phyloP scores from a whole-genome alignment of 768 basidiomycete genomes.

The Trichaptum fuscoviolaceum region DNA sequence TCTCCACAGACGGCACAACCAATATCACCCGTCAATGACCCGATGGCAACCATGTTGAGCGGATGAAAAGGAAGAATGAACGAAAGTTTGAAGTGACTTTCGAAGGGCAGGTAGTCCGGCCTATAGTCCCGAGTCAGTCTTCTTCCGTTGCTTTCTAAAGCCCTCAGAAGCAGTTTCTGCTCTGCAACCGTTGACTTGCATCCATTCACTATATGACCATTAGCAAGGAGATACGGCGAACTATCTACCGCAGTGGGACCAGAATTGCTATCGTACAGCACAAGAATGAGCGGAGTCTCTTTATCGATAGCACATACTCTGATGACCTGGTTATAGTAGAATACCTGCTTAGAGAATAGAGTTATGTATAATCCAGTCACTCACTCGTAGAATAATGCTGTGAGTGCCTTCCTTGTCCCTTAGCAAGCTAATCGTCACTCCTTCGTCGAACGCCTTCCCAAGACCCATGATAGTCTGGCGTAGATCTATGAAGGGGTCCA shows the following conservation, averaged over 20 bases:
- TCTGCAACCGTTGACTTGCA: background rate
- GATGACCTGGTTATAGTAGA: background rate
- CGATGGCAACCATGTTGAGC: slow-evolving; percentile 30
- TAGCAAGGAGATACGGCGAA: background rate
- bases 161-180: slow-evolving; percentile 23
- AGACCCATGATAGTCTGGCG: background rate
- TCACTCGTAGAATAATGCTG: background rate
- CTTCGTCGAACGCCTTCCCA: background rate
- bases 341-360: background rate
- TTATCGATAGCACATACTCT: background rate
- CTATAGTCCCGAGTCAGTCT: background rate
- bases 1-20: slow-evolving; percentile 39
- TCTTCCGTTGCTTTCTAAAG: slow-evolving; percentile 17
- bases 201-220: background rate
- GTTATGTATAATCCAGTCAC: background rate
- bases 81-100: slow-evolving; percentile 19
- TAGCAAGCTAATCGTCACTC: background rate
- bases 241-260: background rate
- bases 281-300: background rate
- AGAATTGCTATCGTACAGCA: background rate
- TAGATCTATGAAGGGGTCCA: background rate
- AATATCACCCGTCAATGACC: slow-evolving; percentile 26
- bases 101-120: background rate
- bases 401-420: background rate
- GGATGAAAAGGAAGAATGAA: slow-evolving; percentile 35